Evolutionary conservation across 2,329 filamentous ascomycete species (phyloP).

Genomic region (Neoscytalidium dimidiatum): DNA sequence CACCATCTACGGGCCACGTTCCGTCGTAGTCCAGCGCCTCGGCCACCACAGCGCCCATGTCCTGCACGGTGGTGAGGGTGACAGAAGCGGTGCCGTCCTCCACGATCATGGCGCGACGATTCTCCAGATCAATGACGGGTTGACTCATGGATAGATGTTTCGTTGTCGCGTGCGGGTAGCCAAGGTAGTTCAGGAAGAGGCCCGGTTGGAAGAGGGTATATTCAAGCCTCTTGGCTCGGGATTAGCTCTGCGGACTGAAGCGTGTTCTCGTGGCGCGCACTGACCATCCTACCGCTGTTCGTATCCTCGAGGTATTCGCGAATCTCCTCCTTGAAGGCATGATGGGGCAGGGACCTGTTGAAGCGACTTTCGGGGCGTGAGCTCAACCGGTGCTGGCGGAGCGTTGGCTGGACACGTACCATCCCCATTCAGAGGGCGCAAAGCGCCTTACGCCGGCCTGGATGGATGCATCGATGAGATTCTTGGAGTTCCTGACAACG

Average conservation of each 20-base stretch:
- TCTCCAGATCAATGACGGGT: conserved; percentile 35
- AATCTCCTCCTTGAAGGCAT: conserved; percentile 52
- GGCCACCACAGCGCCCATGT: conserved; percentile 29
- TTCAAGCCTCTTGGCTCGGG: conserved; percentile 41
- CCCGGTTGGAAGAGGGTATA: conserved; percentile 60
- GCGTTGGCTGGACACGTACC: conserved; percentile 32
- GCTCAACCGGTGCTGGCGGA: neutral
- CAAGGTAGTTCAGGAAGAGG: conserved; percentile 58
- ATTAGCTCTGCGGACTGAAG: neutral
- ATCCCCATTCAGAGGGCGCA: conserved; percentile 38
- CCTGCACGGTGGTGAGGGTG: conserved; percentile 30
- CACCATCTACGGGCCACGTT: conserved; percentile 32
- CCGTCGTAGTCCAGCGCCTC: conserved; percentile 29
- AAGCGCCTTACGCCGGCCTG: conserved; percentile 34
- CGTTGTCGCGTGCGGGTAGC: conserved; percentile 50
- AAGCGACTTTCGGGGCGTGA: neutral
- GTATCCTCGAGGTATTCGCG: conserved; percentile 54
- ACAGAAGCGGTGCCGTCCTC: conserved; percentile 31
- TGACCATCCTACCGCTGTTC: conserved; percentile 50
- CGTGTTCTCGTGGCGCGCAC: neutral
- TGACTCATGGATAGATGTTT: conserved; percentile 41
- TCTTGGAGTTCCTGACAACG: conserved; percentile 30
- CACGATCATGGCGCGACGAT: conserved; percentile 31
- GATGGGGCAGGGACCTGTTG: conserved; percentile 47
- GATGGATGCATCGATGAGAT: conserved; percentile 44